Percentiles rank a stretch among this genome's conserved stretches.
phyloP scores from a whole-genome alignment of 2,329 filamentous ascomycete genomes.

The Colletotrichum lupini region DNA sequence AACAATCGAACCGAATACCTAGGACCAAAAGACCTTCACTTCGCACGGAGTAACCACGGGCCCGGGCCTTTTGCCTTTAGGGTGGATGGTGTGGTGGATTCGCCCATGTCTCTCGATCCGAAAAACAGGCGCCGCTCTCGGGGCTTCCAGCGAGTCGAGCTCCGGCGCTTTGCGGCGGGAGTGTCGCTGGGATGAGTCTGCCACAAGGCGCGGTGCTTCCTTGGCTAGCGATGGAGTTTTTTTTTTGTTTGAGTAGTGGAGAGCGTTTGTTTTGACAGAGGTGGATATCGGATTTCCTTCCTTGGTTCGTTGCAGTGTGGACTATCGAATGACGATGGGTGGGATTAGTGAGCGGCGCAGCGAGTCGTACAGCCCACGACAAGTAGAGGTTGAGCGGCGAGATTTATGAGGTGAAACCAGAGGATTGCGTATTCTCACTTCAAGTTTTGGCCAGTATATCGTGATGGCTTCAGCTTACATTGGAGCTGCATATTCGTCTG shows the following conservation, averaged over 20 bases:
- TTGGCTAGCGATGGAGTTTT: conserved; percentile 1
- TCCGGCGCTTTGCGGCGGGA: conserved; percentile 12
- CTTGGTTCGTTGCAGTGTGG: not conserved
- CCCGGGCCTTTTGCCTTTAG: not conserved
- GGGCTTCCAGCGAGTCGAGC: conserved; percentile 1
- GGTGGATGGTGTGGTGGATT: not conserved
- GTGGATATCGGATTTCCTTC: not conserved
- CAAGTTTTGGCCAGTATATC: not conserved
- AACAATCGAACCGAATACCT: not conserved
- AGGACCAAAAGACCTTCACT: too few species aligned
- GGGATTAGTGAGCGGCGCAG: conserved; percentile 8
- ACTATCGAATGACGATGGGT: conserved; percentile 9
- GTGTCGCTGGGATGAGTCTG: conserved; percentile 22
- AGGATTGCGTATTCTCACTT: not conserved
- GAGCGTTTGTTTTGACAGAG: conserved; percentile 22
- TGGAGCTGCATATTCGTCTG: conserved; percentile 1
- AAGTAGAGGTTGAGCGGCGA: not conserved
- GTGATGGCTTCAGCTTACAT: conserved; percentile 10
- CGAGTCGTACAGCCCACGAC: conserved; percentile 2
- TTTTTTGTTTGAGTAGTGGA: conserved; percentile 5
- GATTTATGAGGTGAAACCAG: not conserved
- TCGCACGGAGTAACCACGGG: not conserved
- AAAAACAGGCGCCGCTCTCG: conserved; percentile 12
- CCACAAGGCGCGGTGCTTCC: not conserved
- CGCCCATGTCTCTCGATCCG: not conserved